Percentiles rank a stretch among this genome's conserved stretches.
Conservation (phyloP, 352 stramenopile genomes). For the Phytophthora sansomeana region DNA sequence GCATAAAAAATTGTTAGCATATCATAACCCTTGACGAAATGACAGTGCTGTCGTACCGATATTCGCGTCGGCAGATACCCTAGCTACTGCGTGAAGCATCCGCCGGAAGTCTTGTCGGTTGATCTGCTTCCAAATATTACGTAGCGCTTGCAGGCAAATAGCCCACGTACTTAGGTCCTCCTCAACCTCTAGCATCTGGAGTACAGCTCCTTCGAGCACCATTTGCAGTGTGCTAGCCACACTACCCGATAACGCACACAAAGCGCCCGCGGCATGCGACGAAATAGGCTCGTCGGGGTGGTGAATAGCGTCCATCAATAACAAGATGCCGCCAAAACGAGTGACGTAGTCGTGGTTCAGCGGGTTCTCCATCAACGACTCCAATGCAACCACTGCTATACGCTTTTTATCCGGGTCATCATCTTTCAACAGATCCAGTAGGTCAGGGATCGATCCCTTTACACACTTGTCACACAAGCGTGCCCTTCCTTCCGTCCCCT, state of each 20-base stretch:
- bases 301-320: slow-evolving; percentile 79
- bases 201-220: slow-evolving; percentile 88
- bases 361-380: slow-evolving; percentile 87
- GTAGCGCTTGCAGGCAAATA: slow-evolving; percentile 81
- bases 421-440: slow-evolving; percentile 67
- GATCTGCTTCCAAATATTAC: slow-evolving; percentile 92
- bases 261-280: slow-evolving; percentile 73
- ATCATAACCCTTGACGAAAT: slow-evolving; percentile 10
- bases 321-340: slow-evolving; percentile 70
- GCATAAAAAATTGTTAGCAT: slow-evolving; percentile 6
- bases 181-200: slow-evolving; percentile 90
- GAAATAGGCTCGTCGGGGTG: slow-evolving; percentile 70
- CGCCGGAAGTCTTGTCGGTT: slow-evolving; percentile 84
- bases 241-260: slow-evolving; percentile 82
- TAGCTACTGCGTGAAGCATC: slow-evolving; percentile 86
- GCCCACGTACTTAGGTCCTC: slow-evolving; percentile 79
- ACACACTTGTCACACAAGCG: slow-evolving; percentile 88
- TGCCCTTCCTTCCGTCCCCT: slow-evolving; percentile 80
- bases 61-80: slow-evolving; percentile 79
- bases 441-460: slow-evolving; percentile 75
- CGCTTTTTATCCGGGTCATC: slow-evolving; percentile 71
- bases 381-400: slow-evolving; percentile 75
- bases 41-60: slow-evolving; percentile 52
- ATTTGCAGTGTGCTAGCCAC: slow-evolving; percentile 86
- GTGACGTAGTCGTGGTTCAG: slow-evolving; percentile 89